These are phyloP conservation scores for Tolypocladium cylindrosporum DNA, from an alignment of 2,329 filamentous ascomycete species.

Conservation along the genomic window DNA sequence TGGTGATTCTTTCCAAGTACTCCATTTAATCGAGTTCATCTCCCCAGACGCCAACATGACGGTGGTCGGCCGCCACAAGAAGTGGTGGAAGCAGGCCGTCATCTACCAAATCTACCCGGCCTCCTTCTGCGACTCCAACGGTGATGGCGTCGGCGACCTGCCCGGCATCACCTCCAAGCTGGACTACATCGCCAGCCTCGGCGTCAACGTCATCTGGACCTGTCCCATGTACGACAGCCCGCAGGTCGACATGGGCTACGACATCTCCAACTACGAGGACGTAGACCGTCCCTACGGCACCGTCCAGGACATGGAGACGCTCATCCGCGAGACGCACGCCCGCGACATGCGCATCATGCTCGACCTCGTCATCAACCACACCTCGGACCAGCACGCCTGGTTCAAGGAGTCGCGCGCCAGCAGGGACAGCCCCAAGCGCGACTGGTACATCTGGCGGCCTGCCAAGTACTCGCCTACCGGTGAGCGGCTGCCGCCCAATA, in stretches of 20 bases:
- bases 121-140: slow-evolving; percentile 46
- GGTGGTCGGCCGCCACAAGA: slow-evolving; percentile 8
- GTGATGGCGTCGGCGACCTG: slow-evolving; percentile 51
- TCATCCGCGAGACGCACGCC: slow-evolving; percentile 50
- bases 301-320: slow-evolving; percentile 51
- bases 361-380: slow-evolving; percentile 72
- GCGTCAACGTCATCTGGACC: slow-evolving; percentile 56
- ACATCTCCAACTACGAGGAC: slow-evolving; percentile 57
- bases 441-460: slow-evolving; percentile 57
- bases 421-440: slow-evolving; percentile 51
- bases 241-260: slow-evolving; percentile 61
- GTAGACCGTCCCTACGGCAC: slow-evolving; percentile 59
- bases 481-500: slow-evolving; percentile 60
- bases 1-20: background rate
- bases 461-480: slow-evolving; percentile 45
- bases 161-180: slow-evolving; percentile 53
- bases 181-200: slow-evolving; percentile 49
- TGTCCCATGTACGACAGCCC: slow-evolving; percentile 57
- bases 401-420: slow-evolving; percentile 56
- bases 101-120: slow-evolving; percentile 52
- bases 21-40: background rate
- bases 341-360: slow-evolving; percentile 62
- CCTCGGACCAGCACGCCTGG: slow-evolving; percentile 61
- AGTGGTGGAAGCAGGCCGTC: slow-evolving; percentile 48
- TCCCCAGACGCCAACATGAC: slow-evolving; percentile 11